Percentiles rank a stretch among this genome's conserved stretches.
phyloP scores from a whole-genome alignment of 805 yeast species.

The Starmerella stigmatis region DNA sequence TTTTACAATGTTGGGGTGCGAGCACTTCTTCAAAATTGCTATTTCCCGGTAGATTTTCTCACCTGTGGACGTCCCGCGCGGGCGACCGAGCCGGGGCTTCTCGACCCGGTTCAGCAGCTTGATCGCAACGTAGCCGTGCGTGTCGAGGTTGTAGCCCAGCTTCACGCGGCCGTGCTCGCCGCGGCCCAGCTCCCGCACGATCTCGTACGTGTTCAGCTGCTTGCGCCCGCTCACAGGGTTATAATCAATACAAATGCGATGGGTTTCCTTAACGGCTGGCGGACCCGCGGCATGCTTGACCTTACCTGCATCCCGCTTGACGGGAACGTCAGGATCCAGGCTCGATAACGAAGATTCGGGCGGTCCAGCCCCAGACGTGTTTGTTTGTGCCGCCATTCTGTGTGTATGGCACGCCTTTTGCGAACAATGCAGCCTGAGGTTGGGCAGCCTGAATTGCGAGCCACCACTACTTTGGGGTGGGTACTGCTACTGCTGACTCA shows the following conservation, averaged over 20 bases:
- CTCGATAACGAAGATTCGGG: no score
- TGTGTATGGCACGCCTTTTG: no score
- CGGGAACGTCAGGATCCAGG: no score
- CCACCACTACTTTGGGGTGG: neutral
- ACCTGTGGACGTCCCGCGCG: conserved; percentile 41
- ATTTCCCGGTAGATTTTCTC: conserved; percentile 75
- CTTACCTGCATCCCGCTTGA: neutral
- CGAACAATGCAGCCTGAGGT: no score
- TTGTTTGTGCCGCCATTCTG: no score
- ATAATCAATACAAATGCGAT: conserved; percentile 66
- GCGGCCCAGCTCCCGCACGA: conserved; percentile 72
- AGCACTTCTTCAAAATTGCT: conserved; percentile 84
- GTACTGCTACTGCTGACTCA: conserved; percentile 5
- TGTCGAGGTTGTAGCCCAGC: conserved; percentile 64
- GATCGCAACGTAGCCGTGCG: conserved; percentile 63
- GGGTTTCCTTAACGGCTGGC: conserved; percentile 65
- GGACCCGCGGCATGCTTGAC: conserved; percentile 2
- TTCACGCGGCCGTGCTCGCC: conserved; percentile 99
- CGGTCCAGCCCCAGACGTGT: no score
- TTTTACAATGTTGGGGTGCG: conserved; percentile 86
- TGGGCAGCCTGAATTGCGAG: neutral
- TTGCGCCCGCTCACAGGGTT: conserved; percentile 70
- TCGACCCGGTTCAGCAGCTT: conserved; percentile 77
- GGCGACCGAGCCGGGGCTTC: conserved; percentile 43
- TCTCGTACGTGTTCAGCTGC: conserved; percentile 80